phyloP scores from a whole-genome alignment of 306 rosid genomes.

The Calophaca sinica region DNA sequence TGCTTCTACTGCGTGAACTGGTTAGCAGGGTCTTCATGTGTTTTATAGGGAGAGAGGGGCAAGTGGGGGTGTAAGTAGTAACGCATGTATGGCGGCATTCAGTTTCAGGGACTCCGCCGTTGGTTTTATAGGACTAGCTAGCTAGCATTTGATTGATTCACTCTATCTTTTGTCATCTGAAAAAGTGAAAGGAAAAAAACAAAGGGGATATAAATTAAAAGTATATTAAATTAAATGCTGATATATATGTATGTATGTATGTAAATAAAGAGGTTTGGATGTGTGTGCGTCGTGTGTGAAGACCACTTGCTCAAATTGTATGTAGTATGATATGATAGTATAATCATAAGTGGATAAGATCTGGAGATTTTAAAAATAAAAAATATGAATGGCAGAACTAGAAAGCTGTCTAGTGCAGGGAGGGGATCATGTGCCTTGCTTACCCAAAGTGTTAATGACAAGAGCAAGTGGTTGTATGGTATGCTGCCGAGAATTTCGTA shows the following conservation, averaged over 20 bases:
- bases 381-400: slow-evolving; percentile 17
- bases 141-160: neutral
- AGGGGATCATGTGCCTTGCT: slow-evolving; percentile 18
- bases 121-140: neutral
- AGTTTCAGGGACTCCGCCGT: neutral
- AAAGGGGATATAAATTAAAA: neutral
- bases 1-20: neutral
- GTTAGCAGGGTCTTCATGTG: neutral
- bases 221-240: no score
- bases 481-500: no score
- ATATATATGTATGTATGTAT: no score
- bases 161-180: neutral
- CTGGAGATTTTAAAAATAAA: slow-evolving; percentile 18
- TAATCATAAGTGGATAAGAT: neutral
- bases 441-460: neutral
- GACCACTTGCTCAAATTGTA: slow-evolving; percentile 19
- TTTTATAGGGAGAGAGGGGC: neutral
- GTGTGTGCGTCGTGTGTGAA: neutral
- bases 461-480: neutral
- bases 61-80: neutral
- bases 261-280: neutral
- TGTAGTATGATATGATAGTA: neutral
- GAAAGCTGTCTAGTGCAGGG: slow-evolving; percentile 16
- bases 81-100: neutral
- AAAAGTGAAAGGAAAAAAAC: neutral